These are phyloP conservation scores for Suillus decipiens DNA, from an alignment of 768 basidiomycete genomes.

Conservation along the genomic window DNA sequence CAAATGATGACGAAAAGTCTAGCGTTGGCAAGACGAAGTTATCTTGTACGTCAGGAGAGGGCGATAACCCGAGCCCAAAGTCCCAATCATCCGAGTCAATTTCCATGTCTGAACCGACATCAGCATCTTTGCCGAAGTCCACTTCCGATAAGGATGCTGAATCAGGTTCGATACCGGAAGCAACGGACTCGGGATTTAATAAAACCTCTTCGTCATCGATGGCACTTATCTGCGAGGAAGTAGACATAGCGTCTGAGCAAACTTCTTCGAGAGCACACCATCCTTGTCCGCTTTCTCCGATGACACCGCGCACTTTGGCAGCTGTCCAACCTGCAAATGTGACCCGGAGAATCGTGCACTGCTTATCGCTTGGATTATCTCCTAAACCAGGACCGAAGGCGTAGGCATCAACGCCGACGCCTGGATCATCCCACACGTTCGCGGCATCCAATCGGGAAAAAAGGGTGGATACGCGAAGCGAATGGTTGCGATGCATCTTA, in stretches of 20 bases:
- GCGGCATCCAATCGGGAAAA: constrained; percentile 72
- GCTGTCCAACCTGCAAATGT: constrained; percentile 76
- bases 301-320: constrained; percentile 59
- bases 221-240: constrained; percentile 7
- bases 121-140: constrained; percentile 8
- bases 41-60: constrained; percentile 50
- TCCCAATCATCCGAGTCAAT: constrained; percentile 7
- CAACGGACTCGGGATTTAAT: constrained; percentile 2
- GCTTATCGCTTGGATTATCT: constrained; percentile 39
- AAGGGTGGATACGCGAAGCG: constrained; percentile 63
- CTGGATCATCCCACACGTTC: constrained; percentile 56
- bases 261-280: constrained; percentile 78
- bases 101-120: constrained; percentile 1
- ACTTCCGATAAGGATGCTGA: constrained; percentile 14
- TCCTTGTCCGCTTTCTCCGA: constrained; percentile 70
- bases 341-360: constrained; percentile 67
- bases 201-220: neutral
- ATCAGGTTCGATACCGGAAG: constrained; percentile 14
- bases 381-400: constrained; percentile 51
- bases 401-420: constrained; percentile 57
- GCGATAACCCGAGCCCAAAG: constrained; percentile 16
- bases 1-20: constrained; percentile 62
- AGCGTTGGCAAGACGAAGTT: constrained; percentile 79
- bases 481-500: constrained; percentile 52
- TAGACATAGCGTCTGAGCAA: constrained; percentile 4